These are phyloP conservation scores for Crithidia fasciculata DNA, from an alignment of 208 protist genomes.

Conservation along the genomic window DNA sequence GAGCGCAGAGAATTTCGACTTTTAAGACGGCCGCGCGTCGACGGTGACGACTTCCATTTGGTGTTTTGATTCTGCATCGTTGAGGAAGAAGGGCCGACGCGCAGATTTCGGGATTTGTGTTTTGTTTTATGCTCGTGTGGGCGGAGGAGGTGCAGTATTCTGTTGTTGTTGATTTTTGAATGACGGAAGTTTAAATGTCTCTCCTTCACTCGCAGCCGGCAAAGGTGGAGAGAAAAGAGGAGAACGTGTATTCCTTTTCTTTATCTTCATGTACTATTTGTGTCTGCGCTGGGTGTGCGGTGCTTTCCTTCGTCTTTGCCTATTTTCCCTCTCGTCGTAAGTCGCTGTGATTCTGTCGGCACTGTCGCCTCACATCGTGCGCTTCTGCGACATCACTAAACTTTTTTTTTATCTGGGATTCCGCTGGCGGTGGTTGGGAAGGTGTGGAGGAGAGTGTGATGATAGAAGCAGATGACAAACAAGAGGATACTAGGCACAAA, in stretches of 20 bases:
- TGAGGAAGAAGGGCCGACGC: not conserved
- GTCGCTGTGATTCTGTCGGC: not conserved
- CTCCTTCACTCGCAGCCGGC: too few relatives aligned
- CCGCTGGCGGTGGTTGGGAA: too few relatives aligned
- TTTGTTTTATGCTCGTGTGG: too few relatives aligned
- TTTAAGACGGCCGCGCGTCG: slow-evolving; percentile 35
- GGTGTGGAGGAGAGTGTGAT: too few relatives aligned
- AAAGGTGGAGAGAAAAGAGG: too few relatives aligned
- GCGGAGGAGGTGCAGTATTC: not conserved
- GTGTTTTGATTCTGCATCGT: not conserved
- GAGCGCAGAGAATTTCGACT: slow-evolving; percentile 79
- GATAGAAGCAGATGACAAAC: too few relatives aligned
- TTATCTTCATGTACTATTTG: not conserved
- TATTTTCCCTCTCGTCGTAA: not conserved
- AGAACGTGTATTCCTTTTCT: not conserved
- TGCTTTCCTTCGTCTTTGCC: not conserved
- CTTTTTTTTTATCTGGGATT: too few relatives aligned
- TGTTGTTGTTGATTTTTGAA: not conserved
- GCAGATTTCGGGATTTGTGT: not conserved
- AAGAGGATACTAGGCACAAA: too few relatives aligned
- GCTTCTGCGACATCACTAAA: too few relatives aligned
- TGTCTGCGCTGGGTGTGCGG: not conserved
- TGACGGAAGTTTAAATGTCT: too few relatives aligned
- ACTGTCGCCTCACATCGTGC: too few relatives aligned
- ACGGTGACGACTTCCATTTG: not conserved